phyloP scores from a whole-genome alignment of 2,329 filamentous ascomycete genomes.

The Zalaria obscura region DNA sequence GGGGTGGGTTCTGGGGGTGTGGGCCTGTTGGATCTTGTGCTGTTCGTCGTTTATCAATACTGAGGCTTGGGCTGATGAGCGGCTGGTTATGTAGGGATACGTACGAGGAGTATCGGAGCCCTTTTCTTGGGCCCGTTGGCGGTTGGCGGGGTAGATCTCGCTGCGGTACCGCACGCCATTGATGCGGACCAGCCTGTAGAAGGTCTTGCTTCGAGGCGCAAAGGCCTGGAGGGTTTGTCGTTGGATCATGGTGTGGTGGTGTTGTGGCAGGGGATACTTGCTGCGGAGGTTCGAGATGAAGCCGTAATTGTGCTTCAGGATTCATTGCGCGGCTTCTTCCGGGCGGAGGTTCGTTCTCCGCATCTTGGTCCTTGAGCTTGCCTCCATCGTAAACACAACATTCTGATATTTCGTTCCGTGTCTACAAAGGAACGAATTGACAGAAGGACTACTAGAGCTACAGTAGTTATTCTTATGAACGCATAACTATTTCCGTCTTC shows the following conservation, averaged over 20 bases:
- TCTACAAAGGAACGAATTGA: too few species aligned
- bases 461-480: neutral
- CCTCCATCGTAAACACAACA: too few species aligned
- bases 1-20: conserved; percentile 1
- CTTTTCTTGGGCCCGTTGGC: conserved; percentile 4
- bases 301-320: too few species aligned
- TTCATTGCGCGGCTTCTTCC: too few species aligned
- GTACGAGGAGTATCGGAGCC: conserved; percentile 5
- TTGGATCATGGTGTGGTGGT: too few species aligned
- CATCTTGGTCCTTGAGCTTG: too few species aligned
- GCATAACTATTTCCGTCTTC: neutral
- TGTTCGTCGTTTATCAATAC: neutral
- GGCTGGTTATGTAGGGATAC: neutral
- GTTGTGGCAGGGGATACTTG: too few species aligned
- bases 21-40: neutral
- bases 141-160: conserved; percentile 1
- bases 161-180: conserved; percentile 1
- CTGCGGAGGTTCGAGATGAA: too few species aligned
- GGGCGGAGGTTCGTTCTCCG: too few species aligned
- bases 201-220: neutral
- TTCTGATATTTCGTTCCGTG: too few species aligned
- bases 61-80: neutral
- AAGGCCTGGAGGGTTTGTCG: neutral
- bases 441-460: too few species aligned
- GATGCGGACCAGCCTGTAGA: neutral